A percentile compares a stretch with the other conserved stretches of the same genome.
phyloP scores from a whole-genome alignment of 2,329 filamentous ascomycete species.

The Diplodia seriata region DNA sequence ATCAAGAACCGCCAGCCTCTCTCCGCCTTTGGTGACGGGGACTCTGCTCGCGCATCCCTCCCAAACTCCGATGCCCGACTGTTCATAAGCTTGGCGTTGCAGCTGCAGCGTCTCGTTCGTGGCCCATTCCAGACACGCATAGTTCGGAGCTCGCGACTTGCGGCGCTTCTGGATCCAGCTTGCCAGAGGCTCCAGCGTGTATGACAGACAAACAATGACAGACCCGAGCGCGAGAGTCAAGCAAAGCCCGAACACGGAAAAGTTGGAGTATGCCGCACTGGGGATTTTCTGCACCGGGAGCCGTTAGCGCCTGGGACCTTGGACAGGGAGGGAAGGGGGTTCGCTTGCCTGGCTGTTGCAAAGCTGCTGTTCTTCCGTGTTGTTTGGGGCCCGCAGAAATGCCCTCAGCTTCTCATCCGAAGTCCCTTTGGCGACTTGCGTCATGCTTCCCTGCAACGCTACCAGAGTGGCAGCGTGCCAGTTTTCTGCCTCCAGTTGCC shows the following conservation, averaged over 20 bases:
- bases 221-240: slow-evolving; percentile 37
- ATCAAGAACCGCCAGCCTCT: slow-evolving; percentile 17
- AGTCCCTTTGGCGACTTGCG: slow-evolving; percentile 19
- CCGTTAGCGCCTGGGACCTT: background rate
- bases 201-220: slow-evolving; percentile 36
- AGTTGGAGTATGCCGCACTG: slow-evolving; percentile 34
- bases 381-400: background rate
- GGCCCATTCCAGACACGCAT: slow-evolving; percentile 19
- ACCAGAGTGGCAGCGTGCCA: slow-evolving; percentile 31
- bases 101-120: slow-evolving; percentile 26
- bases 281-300: slow-evolving; percentile 33
- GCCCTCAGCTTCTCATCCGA: background rate
- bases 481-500: slow-evolving; percentile 35
- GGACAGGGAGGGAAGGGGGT: no score
- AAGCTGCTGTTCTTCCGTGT: background rate
- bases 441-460: slow-evolving; percentile 26
- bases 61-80: background rate
- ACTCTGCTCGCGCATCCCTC: slow-evolving; percentile 25
- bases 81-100: slow-evolving; percentile 26
- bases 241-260: slow-evolving; percentile 39
- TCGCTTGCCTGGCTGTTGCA: background rate
- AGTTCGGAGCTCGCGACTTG: background rate
- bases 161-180: background rate
- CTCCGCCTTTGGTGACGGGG: slow-evolving; percentile 21
- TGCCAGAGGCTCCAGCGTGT: background rate